Base-by-base conservation (phyloP, 768 basidiomycete species). In the Termitomyces sp. region DNA sequence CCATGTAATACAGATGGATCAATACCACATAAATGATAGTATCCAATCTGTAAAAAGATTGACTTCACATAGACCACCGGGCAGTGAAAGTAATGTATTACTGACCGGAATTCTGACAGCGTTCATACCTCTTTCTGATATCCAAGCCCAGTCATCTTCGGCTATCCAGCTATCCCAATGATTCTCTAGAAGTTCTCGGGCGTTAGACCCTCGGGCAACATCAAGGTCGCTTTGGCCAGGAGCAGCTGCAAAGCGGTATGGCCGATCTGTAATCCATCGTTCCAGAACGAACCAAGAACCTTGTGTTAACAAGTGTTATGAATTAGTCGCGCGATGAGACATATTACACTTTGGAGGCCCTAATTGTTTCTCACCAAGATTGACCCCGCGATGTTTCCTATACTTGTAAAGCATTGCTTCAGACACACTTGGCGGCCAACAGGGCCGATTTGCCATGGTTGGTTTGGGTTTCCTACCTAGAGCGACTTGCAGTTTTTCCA, bases 241-340 rank as follows among this genome's bases (percentile, higher is more conserved):
- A 19, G 70, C 56, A 12, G 58, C 66, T 9, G 89, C 87, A 15
- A 68, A 66, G 2, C 68, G 71, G 63, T 85, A 92, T 0, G 86
- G 86, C 0, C 67, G 48, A 1, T 82, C 79, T 14, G 81, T 66
- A 40, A 92, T 89, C 90, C 90, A 92, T 35, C 80, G 73, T 68
- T 92, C 90, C 17, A 89, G 78, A 3, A 87, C 84, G 60, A 92
- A 91, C 88, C 87, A 89, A 7, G 81, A 85, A 0, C 87, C 87
- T 89, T 57, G 9, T 30, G 6, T 38, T 12, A 17, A 6, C 28
- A 23, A 51, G 55, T 5, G 15, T 12, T 1, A 38, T 35, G 35
- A 35, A 35, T 35, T 12, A 50, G 40, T 53, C 17, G 11, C 31
- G 26, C 10, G 7, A 23, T 43, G n/a, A 56, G 48, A n/a, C 1